Base-by-base conservation (phyloP, 805 yeast species). In the Clavispora carvajalis region DNA sequence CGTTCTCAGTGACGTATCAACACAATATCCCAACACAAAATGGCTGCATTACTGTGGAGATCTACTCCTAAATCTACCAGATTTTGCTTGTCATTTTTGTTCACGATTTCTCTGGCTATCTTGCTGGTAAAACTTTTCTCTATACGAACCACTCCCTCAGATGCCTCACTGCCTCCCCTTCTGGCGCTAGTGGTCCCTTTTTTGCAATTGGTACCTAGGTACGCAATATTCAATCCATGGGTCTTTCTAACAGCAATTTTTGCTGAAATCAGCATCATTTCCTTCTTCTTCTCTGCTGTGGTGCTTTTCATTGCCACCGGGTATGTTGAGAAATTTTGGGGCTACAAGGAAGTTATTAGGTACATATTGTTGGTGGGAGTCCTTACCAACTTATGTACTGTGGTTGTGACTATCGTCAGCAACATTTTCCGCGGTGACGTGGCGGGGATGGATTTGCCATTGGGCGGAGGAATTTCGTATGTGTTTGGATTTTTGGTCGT, bases 131-230 rank as follows among this genome's bases (percentile, higher is more conserved):
- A 77, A 51, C 51, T 62, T 15, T 63, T 57, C 37, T 43, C 61
- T 2, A 28, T 18, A 12, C 31, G 19, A 3, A 22, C 16, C 37
- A 18, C 29, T 35, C 37, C 31, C 4, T 2, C 31, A 4, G 31
- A 28, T 5, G n/a, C 18, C 19, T 7, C 19, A 5, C 15, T 6
- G 9, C 19, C 18, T 28, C 31, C 31, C 11, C 18, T 28, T 28
- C 65, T 64, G 33, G 65, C 67, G 22, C 63, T 81, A 23, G 56
- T 67, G 15, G 73, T 79, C 6, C 88, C 85, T 1, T 63, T 63
- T 28, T 51, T 84, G 31, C 88, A 85, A 59, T 65, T 84, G 59
- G 74, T 84, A 5, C 90, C 91, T 10, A 60, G 70, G 19, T 65
- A 70, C 38, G 68, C 80, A 0, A 49, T 80, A 3, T 65, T 61